These are phyloP conservation scores for Salvia miltiorrhiza DNA, from an alignment of 257 asterid species.

Conservation along the genomic window DNA sequence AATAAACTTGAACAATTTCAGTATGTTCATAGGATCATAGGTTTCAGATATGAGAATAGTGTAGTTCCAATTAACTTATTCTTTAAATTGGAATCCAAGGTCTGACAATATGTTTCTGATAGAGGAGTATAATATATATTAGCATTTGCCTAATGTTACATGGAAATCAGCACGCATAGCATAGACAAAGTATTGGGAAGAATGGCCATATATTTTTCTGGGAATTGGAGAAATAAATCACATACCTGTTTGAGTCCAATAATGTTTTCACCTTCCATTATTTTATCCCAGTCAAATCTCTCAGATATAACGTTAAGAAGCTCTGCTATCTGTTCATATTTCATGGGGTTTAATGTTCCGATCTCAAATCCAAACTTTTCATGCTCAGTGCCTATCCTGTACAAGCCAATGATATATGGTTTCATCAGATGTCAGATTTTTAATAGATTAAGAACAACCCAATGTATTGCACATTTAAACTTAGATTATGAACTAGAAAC, in stretches of 20 bases:
- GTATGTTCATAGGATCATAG: not conserved
- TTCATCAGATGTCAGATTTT: conserved; percentile 6
- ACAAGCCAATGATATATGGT: conserved; percentile 11
- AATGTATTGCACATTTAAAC: not conserved
- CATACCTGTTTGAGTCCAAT: conserved; percentile 94
- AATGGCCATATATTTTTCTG: not conserved
- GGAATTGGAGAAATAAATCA: not conserved
- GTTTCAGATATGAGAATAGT: not conserved
- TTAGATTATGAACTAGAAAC: not conserved
- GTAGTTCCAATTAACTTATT: not conserved
- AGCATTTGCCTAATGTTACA: not conserved
- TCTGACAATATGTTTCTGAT: not conserved
- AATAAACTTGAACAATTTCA: conserved; percentile 5
- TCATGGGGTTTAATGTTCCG: conserved; percentile 75
- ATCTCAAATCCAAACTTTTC: conserved; percentile 94
- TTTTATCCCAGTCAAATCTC: conserved; percentile 98
- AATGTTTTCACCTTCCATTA: conserved; percentile 86
- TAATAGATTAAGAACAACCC: conserved; percentile 1
- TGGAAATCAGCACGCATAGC: not conserved
- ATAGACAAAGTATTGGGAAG: not conserved
- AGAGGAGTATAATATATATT: not conserved
- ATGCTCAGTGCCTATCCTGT: conserved; percentile 99
- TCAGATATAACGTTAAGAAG: conserved; percentile 81
- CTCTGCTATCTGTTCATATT: conserved; percentile 84
- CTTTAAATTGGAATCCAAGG: not conserved